Evolutionary conservation across 2,329 filamentous ascomycete species (phyloP), one percentile per base, ranked within the genome.

Genomic region (Verticillium nonalfalfae): DNA sequence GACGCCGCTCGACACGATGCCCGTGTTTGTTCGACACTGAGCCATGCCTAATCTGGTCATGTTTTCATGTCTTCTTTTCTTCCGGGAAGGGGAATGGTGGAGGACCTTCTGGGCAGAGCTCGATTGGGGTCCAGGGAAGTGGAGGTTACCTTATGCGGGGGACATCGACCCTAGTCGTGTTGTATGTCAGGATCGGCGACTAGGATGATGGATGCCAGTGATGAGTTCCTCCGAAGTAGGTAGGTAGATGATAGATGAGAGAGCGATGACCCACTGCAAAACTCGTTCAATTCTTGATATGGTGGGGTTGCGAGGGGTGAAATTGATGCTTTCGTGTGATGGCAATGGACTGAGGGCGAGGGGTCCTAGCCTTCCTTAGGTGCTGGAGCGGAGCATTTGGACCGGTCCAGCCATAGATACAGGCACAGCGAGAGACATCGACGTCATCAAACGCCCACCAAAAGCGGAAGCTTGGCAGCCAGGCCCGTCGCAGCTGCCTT

Each of bases 1-100:
- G 45, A 56, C 60, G 35, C 63, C 63, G 15, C 52, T 64, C 26
- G 63, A 64, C 40, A 62, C 63, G 18, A 60, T 64, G 63, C 63
- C 63, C 10, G 63, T 64, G 14, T 62, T 64, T 55, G 68, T 34
- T 4, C 34, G 58, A 45, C 26, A 36, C 11, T 55, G 31, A 56
- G 35, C 35, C 35, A 36, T 36, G 35, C 13, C 35, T 36, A 7
- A 36, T 36, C 7, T 36, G 26, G 4, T 31, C 26, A 15, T 15
- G n/a, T 21, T 3, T 57, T 21, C 2, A 1, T 21, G 21, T 21
- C 21, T 21, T 21, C 21, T 21, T 21, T 21, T 21, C 21, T 21
- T 21, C 21, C 21, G n/a, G 14, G 11, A 34, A 26, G 14, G 54
- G 18, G 26, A 9, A 21, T 33, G 11, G 13, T 26, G 14, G 15